A percentile compares a stretch with the other conserved stretches of the same genome.
Conservation (phyloP, 2,329 filamentous ascomycete species). For the Raffaelea ambrosiae region DNA sequence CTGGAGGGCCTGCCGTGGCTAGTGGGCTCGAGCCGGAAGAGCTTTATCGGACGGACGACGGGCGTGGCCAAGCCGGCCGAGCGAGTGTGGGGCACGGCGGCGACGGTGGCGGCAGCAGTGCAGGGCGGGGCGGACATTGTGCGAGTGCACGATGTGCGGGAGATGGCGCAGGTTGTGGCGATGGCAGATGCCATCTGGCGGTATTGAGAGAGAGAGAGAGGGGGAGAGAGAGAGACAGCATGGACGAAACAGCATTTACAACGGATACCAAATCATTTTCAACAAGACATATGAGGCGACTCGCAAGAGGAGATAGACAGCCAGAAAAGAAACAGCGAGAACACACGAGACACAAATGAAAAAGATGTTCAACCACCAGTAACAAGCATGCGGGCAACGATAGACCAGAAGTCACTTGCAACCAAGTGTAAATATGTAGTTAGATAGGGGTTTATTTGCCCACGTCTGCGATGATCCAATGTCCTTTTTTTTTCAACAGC, state of each 20-base stretch:
- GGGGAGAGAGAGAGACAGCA: not conserved
- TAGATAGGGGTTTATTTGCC: no score
- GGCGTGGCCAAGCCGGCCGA: conserved; percentile 62
- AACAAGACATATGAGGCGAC: not conserved
- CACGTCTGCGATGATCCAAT: no score
- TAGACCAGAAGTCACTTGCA: no score
- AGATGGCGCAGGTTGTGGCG: conserved; percentile 76
- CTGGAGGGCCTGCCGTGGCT: conserved; percentile 75
- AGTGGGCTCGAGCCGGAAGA: conserved; percentile 80
- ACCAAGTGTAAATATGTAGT: no score
- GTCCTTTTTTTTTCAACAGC: no score
- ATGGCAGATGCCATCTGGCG: conserved; percentile 94
- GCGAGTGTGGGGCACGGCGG: conserved; percentile 78
- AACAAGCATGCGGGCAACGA: no score
- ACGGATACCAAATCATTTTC: not conserved
- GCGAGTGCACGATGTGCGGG: conserved; percentile 79
- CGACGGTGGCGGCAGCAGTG: conserved; percentile 76
- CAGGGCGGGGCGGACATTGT: conserved; percentile 86
- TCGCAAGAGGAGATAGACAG: not conserved
- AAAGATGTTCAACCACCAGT: no score
- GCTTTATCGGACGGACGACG: conserved; percentile 77
- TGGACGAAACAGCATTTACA: no score
- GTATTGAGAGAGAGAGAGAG: conserved; percentile 1
- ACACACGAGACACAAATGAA: not conserved
- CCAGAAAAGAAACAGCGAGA: not conserved